phyloP scores from a whole-genome alignment of 306 rosid genomes.

The Vigna angularis region DNA sequence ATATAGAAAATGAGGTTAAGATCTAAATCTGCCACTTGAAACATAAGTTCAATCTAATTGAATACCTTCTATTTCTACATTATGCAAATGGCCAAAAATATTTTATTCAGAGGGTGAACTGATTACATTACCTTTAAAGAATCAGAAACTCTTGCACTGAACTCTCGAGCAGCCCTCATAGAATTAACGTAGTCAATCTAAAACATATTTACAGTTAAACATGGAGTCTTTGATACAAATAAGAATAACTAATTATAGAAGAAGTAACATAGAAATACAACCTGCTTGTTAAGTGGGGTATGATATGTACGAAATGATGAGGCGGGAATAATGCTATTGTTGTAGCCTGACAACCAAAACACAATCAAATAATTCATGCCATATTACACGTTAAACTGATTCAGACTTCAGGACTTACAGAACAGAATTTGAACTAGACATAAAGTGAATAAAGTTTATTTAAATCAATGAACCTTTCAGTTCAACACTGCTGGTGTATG shows the following conservation, averaged over 20 bases:
- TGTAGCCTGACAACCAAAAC: constrained; percentile 64
- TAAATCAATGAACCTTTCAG: constrained; percentile 70
- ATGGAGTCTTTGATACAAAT: constrained; percentile 30
- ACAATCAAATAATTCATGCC: constrained; percentile 31
- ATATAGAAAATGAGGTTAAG: constrained; percentile 9
- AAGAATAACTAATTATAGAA: constrained; percentile 18
- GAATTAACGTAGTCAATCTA: constrained; percentile 89
- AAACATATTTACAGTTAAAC: constrained; percentile 44
- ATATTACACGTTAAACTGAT: background rate
- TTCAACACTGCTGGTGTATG: constrained; percentile 93
- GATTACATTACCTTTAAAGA: constrained; percentile 74
- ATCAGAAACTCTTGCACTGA: constrained; percentile 86
- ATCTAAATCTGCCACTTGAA: background rate
- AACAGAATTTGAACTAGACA: constrained; percentile 17
- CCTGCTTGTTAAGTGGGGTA: constrained; percentile 98
- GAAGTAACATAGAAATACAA: constrained; percentile 41
- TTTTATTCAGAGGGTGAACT: constrained; percentile 16
- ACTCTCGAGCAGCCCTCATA: constrained; percentile 95
- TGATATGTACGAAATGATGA: constrained; percentile 97
- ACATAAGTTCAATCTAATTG: constrained; percentile 16
- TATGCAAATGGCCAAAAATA: constrained; percentile 14
- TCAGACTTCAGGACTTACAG: constrained; percentile 25
- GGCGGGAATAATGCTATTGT: constrained; percentile 80
- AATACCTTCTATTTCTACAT: constrained; percentile 13
- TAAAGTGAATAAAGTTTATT: constrained; percentile 15